Evolutionary conservation across 164 flowering plant genomes (phyloP).

Genomic region (Cinnamomum micranthum): DNA sequence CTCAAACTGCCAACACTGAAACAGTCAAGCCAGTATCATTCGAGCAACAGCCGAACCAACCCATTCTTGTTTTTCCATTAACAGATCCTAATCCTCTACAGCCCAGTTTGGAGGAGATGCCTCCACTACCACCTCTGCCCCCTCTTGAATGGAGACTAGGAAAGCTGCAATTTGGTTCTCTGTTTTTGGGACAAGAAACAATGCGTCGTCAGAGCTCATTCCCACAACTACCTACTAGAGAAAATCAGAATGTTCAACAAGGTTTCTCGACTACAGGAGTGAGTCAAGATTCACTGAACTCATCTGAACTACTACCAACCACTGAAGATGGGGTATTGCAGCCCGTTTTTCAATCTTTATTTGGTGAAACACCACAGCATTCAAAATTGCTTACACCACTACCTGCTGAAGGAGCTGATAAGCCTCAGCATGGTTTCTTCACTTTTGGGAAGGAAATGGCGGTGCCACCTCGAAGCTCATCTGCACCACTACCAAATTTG

Average conservation of each 20-base stretch:
- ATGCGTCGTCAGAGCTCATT: slow-evolving; percentile 9
- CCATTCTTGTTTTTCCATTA: slow-evolving; percentile 4
- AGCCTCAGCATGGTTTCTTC: not conserved
- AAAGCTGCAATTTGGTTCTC: slow-evolving; percentile 36
- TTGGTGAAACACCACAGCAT: not conserved
- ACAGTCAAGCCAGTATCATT: slow-evolving; percentile 7
- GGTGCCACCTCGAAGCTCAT: not conserved
- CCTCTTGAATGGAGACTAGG: slow-evolving; percentile 88
- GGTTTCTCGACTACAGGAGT: not conserved
- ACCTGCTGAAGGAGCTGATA: not conserved
- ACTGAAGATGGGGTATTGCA: slow-evolving; percentile 22
- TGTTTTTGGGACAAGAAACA: slow-evolving; percentile 15
- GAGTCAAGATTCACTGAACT: slow-evolving; percentile 15
- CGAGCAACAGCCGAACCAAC: slow-evolving; percentile 5
- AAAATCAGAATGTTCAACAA: slow-evolving; percentile 6
- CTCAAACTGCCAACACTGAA: slow-evolving; percentile 20
- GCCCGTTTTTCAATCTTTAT: not conserved
- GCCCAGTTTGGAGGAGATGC: slow-evolving; percentile 41
- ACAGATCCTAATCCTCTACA: slow-evolving; percentile 11
- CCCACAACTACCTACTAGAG: slow-evolving; percentile 23
- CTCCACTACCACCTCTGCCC: slow-evolving; percentile 92
- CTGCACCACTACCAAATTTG: not conserved
- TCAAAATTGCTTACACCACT: not conserved
- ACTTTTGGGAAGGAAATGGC: not conserved
- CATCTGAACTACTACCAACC: slow-evolving; percentile 16